Conservation (phyloP, 1,284 basidiomycete genomes). For the Cryptococcus hybrid region DNA sequence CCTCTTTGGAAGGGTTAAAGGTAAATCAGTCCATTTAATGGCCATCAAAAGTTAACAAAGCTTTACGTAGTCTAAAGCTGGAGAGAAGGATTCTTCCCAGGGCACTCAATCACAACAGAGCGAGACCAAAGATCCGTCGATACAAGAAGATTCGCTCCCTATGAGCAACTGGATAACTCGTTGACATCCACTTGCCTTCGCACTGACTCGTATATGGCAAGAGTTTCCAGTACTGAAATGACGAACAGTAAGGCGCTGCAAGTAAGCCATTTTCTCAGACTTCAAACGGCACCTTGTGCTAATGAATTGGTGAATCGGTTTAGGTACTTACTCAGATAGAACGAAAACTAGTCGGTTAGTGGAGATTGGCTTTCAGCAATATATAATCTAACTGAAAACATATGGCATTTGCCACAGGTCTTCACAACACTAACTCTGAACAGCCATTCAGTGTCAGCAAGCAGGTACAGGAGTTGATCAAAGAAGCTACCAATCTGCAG, state of each 20-base stretch:
- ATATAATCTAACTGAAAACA: neutral
- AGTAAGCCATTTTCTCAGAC: slow-evolving; percentile 9
- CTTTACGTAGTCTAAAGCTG: too few species aligned
- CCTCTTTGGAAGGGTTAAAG: too few species aligned
- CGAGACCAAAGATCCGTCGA: too few species aligned
- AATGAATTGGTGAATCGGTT: neutral
- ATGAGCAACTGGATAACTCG: slow-evolving; percentile 16
- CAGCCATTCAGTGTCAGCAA: slow-evolving; percentile 55
- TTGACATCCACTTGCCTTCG: slow-evolving; percentile 21
- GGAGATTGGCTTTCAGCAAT: neutral
- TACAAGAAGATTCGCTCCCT: neutral
- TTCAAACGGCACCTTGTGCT: neutral
- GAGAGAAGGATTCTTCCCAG: too few species aligned
- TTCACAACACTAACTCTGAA: slow-evolving; percentile 13
- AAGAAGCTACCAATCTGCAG: slow-evolving; percentile 82
- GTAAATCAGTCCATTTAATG: too few species aligned
- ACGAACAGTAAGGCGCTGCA: slow-evolving; percentile 40
- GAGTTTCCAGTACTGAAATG: slow-evolving; percentile 27
- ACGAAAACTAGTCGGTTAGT: slow-evolving; percentile 35
- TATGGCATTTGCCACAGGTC: neutral
- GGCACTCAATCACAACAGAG: too few species aligned
- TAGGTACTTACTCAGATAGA: slow-evolving; percentile 43
- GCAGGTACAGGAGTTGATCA: slow-evolving; percentile 85
- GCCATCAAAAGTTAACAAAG: too few species aligned
- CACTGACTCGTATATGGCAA: slow-evolving; percentile 37